A percentile compares a stretch with the other conserved stretches of the same genome.
phyloP scores from a whole-genome alignment of 495 filamentous ascomycete species.

The Penicillium maclennaniae region DNA sequence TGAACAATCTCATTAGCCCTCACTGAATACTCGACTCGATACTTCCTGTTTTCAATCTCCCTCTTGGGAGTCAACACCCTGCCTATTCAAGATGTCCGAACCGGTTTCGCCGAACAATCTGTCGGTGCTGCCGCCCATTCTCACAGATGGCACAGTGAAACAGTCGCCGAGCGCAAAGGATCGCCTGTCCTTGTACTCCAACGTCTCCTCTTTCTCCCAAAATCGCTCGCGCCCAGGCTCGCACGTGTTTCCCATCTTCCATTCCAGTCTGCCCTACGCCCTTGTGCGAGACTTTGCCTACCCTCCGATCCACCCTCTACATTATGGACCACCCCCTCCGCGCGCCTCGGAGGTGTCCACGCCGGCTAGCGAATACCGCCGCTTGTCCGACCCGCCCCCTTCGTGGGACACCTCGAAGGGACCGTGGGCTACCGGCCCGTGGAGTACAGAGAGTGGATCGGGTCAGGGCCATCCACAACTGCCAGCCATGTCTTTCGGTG shows the following conservation, averaged over 20 bases:
- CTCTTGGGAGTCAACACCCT: background rate
- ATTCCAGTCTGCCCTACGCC: conserved; percentile 83
- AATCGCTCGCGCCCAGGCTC: conserved; percentile 68
- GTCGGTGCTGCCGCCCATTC: conserved; percentile 41
- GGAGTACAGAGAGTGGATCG: conserved; percentile 43
- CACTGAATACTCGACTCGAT: conserved; percentile 21
- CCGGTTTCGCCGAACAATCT: conserved; percentile 47
- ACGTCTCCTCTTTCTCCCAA: conserved; percentile 52
- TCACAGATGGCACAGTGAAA: conserved; percentile 36
- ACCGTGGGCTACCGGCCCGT: conserved; percentile 49
- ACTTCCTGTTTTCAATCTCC: conserved; percentile 12
- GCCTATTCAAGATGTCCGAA: conserved; percentile 52
- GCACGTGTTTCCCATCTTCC: conserved; percentile 75
- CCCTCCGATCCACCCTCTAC: conserved; percentile 71
- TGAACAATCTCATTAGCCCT: conserved; percentile 22
- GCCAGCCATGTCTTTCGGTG: conserved; percentile 80
- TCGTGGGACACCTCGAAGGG: conserved; percentile 51
- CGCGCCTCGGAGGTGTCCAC: conserved; percentile 79
- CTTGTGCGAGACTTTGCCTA: conserved; percentile 97
- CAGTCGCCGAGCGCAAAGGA: conserved; percentile 68
- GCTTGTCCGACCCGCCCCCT: conserved; percentile 75
- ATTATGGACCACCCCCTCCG: conserved; percentile 83
- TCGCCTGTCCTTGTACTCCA: conserved; percentile 66
- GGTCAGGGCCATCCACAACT: conserved; percentile 57
- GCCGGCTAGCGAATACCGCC: conserved; percentile 73